Conservation (phyloP, 2,329 filamentous ascomycete species). For the Ophiosphaerella narmari region DNA sequence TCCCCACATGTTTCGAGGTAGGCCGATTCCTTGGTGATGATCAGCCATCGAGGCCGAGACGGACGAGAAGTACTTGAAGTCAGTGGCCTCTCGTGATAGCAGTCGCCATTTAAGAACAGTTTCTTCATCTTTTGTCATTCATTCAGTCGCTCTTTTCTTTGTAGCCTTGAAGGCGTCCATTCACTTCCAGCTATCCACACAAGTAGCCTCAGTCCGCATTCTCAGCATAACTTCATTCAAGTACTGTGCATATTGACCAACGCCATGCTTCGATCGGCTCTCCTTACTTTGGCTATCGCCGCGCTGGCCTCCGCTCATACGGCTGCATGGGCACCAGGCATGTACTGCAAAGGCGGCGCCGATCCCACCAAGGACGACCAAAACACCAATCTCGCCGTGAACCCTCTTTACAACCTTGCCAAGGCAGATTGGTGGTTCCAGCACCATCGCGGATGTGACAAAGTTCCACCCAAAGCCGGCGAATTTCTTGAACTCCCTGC, state of each 20-base stretch:
- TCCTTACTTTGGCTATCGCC: slow-evolving; percentile 13
- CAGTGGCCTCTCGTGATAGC: neutral
- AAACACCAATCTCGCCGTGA: slow-evolving; percentile 55
- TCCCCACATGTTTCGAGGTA: slow-evolving; percentile 6
- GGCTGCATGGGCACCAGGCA: slow-evolving; percentile 47
- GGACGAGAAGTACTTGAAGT: neutral
- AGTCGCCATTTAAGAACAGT: neutral
- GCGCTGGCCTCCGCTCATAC: slow-evolving; percentile 39
- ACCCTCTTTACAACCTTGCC: slow-evolving; percentile 53
- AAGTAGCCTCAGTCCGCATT: slow-evolving; percentile 4
- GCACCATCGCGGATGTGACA: slow-evolving; percentile 54
- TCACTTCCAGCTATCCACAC: slow-evolving; percentile 5
- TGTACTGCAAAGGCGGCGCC: slow-evolving; percentile 48
- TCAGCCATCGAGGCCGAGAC: neutral
- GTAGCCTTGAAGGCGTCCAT: slow-evolving; percentile 21
- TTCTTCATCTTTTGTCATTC: neutral
- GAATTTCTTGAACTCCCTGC: slow-evolving; percentile 55
- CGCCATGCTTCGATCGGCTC: slow-evolving; percentile 14
- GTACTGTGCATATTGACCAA: neutral
- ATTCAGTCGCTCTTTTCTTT: slow-evolving; percentile 4
- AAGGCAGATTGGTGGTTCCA: slow-evolving; percentile 59
- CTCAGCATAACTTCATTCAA: neutral
- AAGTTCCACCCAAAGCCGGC: slow-evolving; percentile 42
- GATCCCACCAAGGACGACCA: slow-evolving; percentile 38
- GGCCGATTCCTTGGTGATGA: slow-evolving; percentile 2